phyloP scores from a whole-genome alignment of 305 asterid species.

The Andrographis paniculata region DNA sequence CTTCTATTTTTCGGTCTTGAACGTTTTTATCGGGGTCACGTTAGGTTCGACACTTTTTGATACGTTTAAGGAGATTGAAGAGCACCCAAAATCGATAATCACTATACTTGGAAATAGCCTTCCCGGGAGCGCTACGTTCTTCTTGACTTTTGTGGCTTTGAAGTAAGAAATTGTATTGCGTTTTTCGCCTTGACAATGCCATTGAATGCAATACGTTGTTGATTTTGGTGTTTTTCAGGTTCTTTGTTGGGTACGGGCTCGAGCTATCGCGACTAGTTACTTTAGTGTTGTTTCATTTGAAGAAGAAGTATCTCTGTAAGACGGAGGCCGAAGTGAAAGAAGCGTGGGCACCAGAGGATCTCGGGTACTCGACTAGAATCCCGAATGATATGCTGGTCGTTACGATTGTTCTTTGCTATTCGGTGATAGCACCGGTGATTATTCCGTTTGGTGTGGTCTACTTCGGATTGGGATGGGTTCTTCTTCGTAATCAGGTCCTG shows the following conservation, averaged over 20 bases:
- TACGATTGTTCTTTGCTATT: conserved; percentile 70
- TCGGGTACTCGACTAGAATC: conserved; percentile 63
- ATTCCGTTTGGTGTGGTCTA: conserved; percentile 70
- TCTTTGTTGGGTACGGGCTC: conserved; percentile 92
- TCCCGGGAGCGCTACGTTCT: conserved; percentile 92
- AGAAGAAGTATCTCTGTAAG: conserved; percentile 75
- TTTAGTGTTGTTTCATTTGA: conserved; percentile 58
- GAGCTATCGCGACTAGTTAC: conserved; percentile 81
- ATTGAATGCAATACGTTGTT: background rate
- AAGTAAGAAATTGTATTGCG: conserved; percentile 41
- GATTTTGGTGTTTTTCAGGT: conserved; percentile 39
- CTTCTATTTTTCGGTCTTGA: conserved; percentile 69
- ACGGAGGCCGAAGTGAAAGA: conserved; percentile 69
- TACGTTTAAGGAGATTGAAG: conserved; percentile 39
- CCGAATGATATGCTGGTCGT: conserved; percentile 71
- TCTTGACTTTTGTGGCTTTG: conserved; percentile 85
- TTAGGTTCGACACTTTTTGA: conserved; percentile 56
- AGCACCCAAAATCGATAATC: conserved; percentile 31
- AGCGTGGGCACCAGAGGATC: conserved; percentile 91
- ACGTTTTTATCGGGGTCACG: conserved; percentile 88
- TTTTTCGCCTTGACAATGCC: background rate
- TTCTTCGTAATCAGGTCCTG: conserved; percentile 85
- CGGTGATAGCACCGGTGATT: conserved; percentile 81
- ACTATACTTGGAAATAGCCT: conserved; percentile 55
- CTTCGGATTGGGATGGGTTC: conserved; percentile 90